phyloP scores from a whole-genome alignment of 2,329 filamentous ascomycete genomes.

The Massarina eburnea region DNA sequence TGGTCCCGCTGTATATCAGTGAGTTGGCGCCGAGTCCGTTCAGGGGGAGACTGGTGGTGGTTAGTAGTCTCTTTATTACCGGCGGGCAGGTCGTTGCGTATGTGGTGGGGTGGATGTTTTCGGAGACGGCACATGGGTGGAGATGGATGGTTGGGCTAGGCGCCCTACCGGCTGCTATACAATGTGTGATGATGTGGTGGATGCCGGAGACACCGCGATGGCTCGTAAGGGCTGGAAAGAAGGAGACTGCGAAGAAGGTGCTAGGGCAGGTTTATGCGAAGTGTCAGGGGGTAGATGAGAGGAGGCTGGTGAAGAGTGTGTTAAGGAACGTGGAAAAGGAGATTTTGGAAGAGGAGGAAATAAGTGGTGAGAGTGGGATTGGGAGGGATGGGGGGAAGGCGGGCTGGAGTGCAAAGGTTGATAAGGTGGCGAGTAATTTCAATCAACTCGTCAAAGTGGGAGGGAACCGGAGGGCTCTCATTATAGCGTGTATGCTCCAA shows the following conservation, averaged over 20 bases:
- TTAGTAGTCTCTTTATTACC: conserved; percentile 81
- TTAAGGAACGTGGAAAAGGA: conserved; percentile 73
- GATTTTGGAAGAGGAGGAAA: conserved; percentile 68
- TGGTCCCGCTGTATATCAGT: conserved; percentile 76
- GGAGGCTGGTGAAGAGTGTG: conserved; percentile 59
- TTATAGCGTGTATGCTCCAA: conserved; percentile 84
- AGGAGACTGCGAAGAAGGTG: conserved; percentile 64
- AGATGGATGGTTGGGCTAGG: conserved; percentile 90
- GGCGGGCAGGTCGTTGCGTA: conserved; percentile 89
- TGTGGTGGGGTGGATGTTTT: conserved; percentile 75
- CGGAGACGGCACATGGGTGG: conserved; percentile 65
- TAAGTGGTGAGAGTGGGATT: conserved; percentile 40
- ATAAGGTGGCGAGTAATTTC: conserved; percentile 58
- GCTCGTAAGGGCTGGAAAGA: conserved; percentile 70
- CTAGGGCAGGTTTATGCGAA: conserved; percentile 64
- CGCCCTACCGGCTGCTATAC: conserved; percentile 71
- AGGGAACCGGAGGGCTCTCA: conserved; percentile 71
- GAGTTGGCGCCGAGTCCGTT: conserved; percentile 78
- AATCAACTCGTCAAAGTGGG: conserved; percentile 46
- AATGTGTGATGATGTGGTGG: conserved; percentile 63
- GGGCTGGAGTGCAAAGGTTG: conserved; percentile 40
- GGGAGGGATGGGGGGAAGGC: conserved; percentile 23
- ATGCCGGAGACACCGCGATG: conserved; percentile 91
- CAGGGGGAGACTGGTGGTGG: conserved; percentile 77
- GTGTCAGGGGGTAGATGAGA: conserved; percentile 28